phyloP scores from a whole-genome alignment of 2,329 filamentous ascomycete species.

The Dactylellina haptotyla region DNA sequence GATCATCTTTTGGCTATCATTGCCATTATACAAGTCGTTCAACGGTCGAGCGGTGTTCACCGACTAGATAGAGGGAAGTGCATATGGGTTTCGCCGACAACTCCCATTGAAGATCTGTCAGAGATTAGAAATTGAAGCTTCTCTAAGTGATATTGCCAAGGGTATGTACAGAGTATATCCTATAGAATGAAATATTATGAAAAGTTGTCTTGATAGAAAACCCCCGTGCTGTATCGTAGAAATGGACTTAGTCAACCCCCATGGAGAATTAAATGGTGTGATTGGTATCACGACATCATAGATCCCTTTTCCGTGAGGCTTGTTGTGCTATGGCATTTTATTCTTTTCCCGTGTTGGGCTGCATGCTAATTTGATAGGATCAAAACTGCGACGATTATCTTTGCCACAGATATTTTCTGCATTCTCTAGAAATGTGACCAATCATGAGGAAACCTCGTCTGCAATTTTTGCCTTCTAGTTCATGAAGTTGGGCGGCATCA shows the following conservation, averaged over 20 bases:
- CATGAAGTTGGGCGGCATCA: conserved; percentile 7
- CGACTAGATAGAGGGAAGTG: background rate
- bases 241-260: conserved; percentile 28
- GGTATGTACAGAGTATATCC: background rate
- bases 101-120: conserved; percentile 16
- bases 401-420: conserved; percentile 8
- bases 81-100: conserved; percentile 9
- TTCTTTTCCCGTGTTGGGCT: conserved; percentile 32
- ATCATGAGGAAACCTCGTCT: conserved; percentile 26
- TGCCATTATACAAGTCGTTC: background rate
- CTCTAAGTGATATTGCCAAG: conserved; percentile 19
- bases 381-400: background rate
- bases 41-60: background rate
- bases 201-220: conserved; percentile 8
- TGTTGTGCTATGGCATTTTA: conserved; percentile 26
- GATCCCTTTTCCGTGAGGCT: conserved; percentile 25
- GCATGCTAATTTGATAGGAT: conserved; percentile 31
- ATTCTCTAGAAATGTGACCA: conserved; percentile 39
- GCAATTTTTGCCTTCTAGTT: conserved; percentile 21
- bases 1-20: background rate
- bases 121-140: conserved; percentile 21
- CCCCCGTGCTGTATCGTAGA: conserved; percentile 7
- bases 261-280: conserved; percentile 52
- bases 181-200: conserved; percentile 11
- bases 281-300: conserved; percentile 50